Evolutionary conservation across 2,329 filamentous ascomycete species (phyloP), one percentile per base, ranked within the genome.

Genomic region (Diaporthe vexans): DNA sequence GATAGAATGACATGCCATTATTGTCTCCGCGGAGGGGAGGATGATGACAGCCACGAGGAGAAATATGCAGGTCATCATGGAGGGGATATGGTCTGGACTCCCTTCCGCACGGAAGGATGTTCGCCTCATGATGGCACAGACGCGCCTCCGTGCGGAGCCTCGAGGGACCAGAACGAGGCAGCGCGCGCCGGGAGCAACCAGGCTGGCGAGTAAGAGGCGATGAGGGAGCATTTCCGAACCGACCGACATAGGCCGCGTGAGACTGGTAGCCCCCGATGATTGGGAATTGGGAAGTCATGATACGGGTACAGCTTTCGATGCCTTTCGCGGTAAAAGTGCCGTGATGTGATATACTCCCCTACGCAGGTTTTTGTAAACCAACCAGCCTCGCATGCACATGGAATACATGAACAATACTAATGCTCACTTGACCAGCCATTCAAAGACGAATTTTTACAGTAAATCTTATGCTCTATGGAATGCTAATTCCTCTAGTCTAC

Each of bases 401-500:
- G 43, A 11, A 51, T n/a, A 48, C 17, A 24, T 26, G n/a, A 40
- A 13, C 35, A 37, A 61, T 21, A 17, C n/a, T 15, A 15, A 17
- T 19, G 3, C 43, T 9, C 21, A 37, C 21, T 21, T 13, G 56
- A 51, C 33, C 29, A 58, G n/a, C 33, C 29, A 29, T 40, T n/a
- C 37, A 24, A 24, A 61, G 69, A 19, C 3, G n/a, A 17, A 7
- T 48, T 58, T 63, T 33, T 72, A 57, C 57, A 63, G 48, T 63
- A 29, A 72, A 46, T 72, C 69, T 63, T 54, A 52, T 61, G 46
- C 29, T 72, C 69, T 72, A 72, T 72, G 24, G 69, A 43, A 51
- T 52, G 57, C 46, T 26, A 54, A 40, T 72, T 72, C 57, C 26
- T 72, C 69, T 72, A 72, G 69, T 72, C 69, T 72, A 72, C 57